A percentile compares a stretch with the other conserved stretches of the same genome.
Conservation (phyloP, 805 yeast species). For the Saccharomycopsis javanensis region DNA sequence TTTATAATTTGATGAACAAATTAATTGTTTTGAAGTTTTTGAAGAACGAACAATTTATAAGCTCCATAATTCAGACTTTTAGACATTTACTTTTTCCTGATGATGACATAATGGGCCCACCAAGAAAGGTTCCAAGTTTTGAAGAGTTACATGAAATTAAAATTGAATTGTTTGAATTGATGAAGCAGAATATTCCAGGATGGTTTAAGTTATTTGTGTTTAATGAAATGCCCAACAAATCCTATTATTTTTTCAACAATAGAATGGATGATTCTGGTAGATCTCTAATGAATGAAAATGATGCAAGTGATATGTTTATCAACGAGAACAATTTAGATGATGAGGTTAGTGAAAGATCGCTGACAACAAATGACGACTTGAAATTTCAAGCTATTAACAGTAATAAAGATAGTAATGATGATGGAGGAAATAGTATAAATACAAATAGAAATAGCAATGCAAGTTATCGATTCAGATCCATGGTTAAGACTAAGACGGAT, state of each 20-base stretch:
- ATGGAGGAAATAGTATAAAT: not conserved
- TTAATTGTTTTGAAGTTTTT: slow-evolving; percentile 18
- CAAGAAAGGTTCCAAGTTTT: slow-evolving; percentile 32
- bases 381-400: not conserved
- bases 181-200: slow-evolving; percentile 21
- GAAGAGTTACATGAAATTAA: slow-evolving; percentile 30
- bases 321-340: not conserved
- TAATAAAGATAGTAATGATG: slow-evolving; percentile 1
- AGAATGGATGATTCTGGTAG: not conserved
- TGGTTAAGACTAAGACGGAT: slow-evolving; percentile 18
- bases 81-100: slow-evolving; percentile 37
- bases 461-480: slow-evolving; percentile 6
- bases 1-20: slow-evolving; percentile 22
- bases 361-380: not conserved
- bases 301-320: not conserved
- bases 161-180: slow-evolving; percentile 20
- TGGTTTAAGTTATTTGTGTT: slow-evolving; percentile 22
- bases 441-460: not conserved
- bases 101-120: slow-evolving; percentile 42
- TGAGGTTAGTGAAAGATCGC: not conserved
- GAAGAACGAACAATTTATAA: slow-evolving; percentile 20
- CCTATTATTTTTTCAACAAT: slow-evolving; percentile 6
- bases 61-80: slow-evolving; percentile 23
- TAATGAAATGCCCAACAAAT: slow-evolving; percentile 18
- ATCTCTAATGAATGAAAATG: not conserved